Base-by-base conservation (phyloP, 441 rosid genomes). In the Omphalea diandra region DNA sequence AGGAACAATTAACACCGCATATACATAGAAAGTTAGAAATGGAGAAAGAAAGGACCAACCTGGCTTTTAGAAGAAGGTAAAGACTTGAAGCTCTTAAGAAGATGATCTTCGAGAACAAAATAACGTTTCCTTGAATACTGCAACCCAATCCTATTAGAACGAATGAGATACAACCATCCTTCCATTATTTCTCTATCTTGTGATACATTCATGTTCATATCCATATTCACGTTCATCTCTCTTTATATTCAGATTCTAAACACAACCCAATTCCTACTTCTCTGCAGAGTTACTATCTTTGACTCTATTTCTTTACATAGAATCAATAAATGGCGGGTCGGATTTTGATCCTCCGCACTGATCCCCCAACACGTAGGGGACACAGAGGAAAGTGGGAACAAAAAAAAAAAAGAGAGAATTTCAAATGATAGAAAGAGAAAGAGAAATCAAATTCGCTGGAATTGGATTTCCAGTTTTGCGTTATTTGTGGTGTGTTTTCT, bases 41-140 rank as follows among this genome's bases (percentile, higher is more conserved):
- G 5, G 22, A 69, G n/a, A 66, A 7, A 58, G 17, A 49, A 29
- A 32, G 55, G 35, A 35, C 26, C 36, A 63, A 93, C 98, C 97
- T 94, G 73, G 29, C 72, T 41, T 35, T 77, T 74, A 26, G 96
- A 88, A 80, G 64, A 69, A 20, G 96, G 87, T 26, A 65, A 69
- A 3, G 91, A 83, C 77, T 91, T 94, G 85, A 88, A 94, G 82
- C 92, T 83, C 83, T 76, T 82, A 74, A 94, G 98, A 69, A 81
- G 75, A 75, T 88, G 91, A 83, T 87, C 88, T 59, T 82, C 76
- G 20, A 91, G 93, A 78, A 94, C 81, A 79, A 91, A 90, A 82
- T 90, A 91, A 33, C 97, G 91, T 76, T 91, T 94, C 62, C 88
- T 84, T 18, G 97, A 94, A 84, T 87, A 88, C 78, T 87, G 94